Evolutionary conservation across 202 grass and related monocot genomes (phyloP).

Genomic region (Panicum hallii): DNA sequence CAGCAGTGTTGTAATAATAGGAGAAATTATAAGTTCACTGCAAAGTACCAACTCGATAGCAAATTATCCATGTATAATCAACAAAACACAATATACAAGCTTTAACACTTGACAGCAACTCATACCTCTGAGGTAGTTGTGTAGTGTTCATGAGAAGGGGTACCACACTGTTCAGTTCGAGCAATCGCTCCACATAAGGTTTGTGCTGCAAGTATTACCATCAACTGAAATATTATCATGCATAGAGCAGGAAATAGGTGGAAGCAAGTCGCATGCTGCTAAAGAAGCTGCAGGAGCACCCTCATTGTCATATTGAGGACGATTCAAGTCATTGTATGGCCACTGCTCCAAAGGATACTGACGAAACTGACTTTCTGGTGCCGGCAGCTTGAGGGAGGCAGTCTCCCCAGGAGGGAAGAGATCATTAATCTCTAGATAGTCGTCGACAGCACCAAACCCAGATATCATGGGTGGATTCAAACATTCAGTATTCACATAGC

Average conservation of each 20-base stretch:
- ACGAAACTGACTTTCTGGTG: slow-evolving; percentile 20
- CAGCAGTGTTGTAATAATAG: neutral
- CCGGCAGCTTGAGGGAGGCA: neutral
- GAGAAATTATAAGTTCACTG: neutral
- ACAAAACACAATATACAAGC: neutral
- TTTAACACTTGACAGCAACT: neutral
- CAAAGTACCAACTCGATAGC: neutral
- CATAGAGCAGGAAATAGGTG: neutral
- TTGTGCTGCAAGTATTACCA: neutral
- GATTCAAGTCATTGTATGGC: neutral
- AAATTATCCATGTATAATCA: neutral
- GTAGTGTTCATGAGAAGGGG: slow-evolving; percentile 32
- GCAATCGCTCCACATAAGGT: neutral
- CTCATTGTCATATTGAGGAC: neutral
- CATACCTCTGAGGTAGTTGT: slow-evolving; percentile 6
- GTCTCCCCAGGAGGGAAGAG: slow-evolving; percentile 33
- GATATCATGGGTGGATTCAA: neutral
- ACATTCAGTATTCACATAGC: neutral
- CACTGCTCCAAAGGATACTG: slow-evolving; percentile 25
- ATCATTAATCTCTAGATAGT: slow-evolving; percentile 69
- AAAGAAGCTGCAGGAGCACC: slow-evolving; percentile 8
- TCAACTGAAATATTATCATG: neutral
- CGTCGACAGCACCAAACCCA: neutral
- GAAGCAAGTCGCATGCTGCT: neutral
- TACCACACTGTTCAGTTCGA: slow-evolving; percentile 30